These are phyloP conservation scores for Astraeus odoratus DNA, from an alignment of 768 basidiomycete genomes.

Conservation along the genomic window DNA sequence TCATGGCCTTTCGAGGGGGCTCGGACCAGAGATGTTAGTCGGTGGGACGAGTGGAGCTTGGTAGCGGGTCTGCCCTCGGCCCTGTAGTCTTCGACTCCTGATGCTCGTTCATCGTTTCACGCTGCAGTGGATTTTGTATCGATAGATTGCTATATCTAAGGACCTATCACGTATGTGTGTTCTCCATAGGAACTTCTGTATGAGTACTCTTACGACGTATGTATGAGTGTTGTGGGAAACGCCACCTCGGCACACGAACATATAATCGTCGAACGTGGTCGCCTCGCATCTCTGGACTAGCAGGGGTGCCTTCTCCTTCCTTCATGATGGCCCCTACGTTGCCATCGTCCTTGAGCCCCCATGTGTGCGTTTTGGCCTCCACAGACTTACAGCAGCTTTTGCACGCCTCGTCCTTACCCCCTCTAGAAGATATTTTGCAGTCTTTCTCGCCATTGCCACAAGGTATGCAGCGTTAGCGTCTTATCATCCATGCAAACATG, in stretches of 20 bases:
- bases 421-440: slow-evolving; percentile 68
- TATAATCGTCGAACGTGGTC: not conserved
- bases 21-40: not conserved
- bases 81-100: no score
- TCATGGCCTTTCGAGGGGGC: no score
- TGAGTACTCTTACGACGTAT: no score
- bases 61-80: no score
- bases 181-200: no score
- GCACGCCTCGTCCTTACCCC: slow-evolving; percentile 51
- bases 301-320: not conserved
- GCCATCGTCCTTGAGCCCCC: slow-evolving; percentile 74
- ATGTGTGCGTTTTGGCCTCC: slow-evolving; percentile 68
- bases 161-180: no score
- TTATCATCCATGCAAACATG: slow-evolving; percentile 3
- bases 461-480: slow-evolving; percentile 38
- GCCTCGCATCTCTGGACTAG: not conserved
- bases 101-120: no score
- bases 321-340: slow-evolving; percentile 43
- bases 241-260: no score
- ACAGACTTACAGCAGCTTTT: slow-evolving; percentile 63
- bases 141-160: no score
- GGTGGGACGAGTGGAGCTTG: not conserved
- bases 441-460: slow-evolving; percentile 81
- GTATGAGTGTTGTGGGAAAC: no score
- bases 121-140: no score